Base-by-base conservation (phyloP, 371 early-diverging fungal species). In the Haplosporangium sp. region DNA sequence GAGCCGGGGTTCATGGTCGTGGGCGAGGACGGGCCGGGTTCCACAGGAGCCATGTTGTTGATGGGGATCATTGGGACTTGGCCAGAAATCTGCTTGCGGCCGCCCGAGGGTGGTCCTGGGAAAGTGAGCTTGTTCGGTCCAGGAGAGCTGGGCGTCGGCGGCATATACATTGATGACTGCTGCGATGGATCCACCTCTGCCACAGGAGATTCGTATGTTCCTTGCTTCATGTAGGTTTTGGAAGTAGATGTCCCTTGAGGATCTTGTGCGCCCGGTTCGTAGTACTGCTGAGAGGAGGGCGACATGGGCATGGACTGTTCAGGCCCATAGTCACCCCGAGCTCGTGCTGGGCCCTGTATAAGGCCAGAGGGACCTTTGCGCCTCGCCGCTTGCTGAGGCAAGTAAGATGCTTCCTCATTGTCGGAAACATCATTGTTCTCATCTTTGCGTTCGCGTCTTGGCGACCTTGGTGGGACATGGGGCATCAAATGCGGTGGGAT, bases 401-500 rank as follows among this genome's bases (percentile, higher is more conserved):
- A 67, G 21, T 38, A 16, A 14, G 18, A 13, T 23, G 66, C 74
- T 6, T 73, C 74, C 38, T 73, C 74, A 51, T 73, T 73, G 43
- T 73, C 74, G 8, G 74, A 73, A 10, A 55, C 51, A 54, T 66
- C 54, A 37, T 47, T 47, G n/a, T 63, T 43, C 11, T 67, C 67
- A 42, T 73, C 63, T 42, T 48, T 38, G 14, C 68, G 64, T 58
- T 74, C 67, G 3, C 74, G 64, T 46, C 74, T 59, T 13, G 74
- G 69, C 3, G 74, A 68, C 10, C 69, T 50, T 21, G 74, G 65
- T 5, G 74, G 74, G 12, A 56, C 38, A 40, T 64, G 64, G 0
- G 69, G 69, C 74, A 74, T 74, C 20, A 64, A 59, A 46, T 68
- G 74, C 8, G 69, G 64, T 10, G 67, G 54, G 46, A 67, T 53